Evolutionary conservation across 2,329 filamentous ascomycete genomes (phyloP).

Genomic region (Penicillium sp.): DNA sequence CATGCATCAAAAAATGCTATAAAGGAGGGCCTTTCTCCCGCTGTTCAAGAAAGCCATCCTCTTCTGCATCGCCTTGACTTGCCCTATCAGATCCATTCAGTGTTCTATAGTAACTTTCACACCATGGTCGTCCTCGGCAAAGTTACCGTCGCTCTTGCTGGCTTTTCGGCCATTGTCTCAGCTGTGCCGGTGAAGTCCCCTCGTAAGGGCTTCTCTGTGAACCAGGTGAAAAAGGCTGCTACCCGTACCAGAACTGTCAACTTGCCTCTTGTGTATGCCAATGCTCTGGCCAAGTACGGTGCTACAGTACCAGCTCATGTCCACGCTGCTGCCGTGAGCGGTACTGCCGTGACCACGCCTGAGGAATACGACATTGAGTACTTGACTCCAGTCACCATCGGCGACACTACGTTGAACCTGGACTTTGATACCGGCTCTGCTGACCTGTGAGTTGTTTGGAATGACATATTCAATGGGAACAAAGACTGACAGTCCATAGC

Average conservation of each 20-base stretch:
- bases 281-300: slow-evolving; percentile 32
- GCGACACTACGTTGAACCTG: slow-evolving; percentile 61
- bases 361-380: slow-evolving; percentile 58
- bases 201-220: slow-evolving; percentile 34
- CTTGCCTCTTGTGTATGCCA: slow-evolving; percentile 32
- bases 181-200: slow-evolving; percentile 29
- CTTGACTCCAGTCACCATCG: slow-evolving; percentile 62
- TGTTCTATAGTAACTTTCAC: slow-evolving; percentile 9
- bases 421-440: slow-evolving; percentile 71
- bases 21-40: slow-evolving; percentile 21
- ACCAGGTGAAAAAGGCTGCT: slow-evolving; percentile 27
- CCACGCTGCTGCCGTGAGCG: slow-evolving; percentile 33
- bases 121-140: slow-evolving; percentile 39
- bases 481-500: slow-evolving; percentile 35
- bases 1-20: slow-evolving; percentile 19
- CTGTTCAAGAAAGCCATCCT: slow-evolving; percentile 13
- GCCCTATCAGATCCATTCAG: slow-evolving; percentile 12
- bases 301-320: slow-evolving; percentile 30
- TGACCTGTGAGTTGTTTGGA: slow-evolving; percentile 57
- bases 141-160: slow-evolving; percentile 26
- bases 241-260: slow-evolving; percentile 26
- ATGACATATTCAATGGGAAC: background rate
- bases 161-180: slow-evolving; percentile 29
- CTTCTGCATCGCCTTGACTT: slow-evolving; percentile 13
- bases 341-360: slow-evolving; percentile 45